phyloP scores from a whole-genome alignment of 83 land plant genomes.

The Picea abies region DNA sequence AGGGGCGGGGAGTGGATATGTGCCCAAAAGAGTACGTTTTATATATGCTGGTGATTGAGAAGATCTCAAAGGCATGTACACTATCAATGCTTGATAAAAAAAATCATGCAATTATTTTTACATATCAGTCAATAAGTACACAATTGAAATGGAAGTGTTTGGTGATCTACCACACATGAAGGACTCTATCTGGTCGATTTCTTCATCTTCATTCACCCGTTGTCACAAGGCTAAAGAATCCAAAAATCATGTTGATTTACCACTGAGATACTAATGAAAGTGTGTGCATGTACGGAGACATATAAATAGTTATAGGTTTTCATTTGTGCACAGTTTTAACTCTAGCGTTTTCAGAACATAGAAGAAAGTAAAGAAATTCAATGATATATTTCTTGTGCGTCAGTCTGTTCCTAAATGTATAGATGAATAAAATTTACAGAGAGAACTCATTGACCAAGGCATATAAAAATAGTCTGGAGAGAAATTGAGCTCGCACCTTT shows the following conservation, averaged over 20 bases:
- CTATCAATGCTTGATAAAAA: no score
- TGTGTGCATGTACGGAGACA: neutral
- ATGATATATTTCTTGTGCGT: neutral
- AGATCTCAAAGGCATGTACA: no score
- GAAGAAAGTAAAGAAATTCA: neutral
- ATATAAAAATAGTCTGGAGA: neutral
- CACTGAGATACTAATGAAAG: neutral
- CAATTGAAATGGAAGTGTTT: neutral
- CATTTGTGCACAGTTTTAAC: neutral
- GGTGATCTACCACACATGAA: neutral
- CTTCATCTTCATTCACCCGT: neutral
- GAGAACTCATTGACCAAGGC: no score
- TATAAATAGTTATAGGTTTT: neutral
- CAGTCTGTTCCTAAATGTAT: neutral
- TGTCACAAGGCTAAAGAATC: no score
- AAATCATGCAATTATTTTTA: no score
- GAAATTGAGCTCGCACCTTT: constrained; percentile 54
- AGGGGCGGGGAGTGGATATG: no score
- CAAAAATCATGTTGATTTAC: neutral
- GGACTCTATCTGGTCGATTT: neutral
- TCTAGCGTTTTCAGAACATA: neutral
- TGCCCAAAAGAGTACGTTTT: no score
- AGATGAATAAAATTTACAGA: neutral
- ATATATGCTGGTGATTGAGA: no score
- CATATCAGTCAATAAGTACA: no score